Evolutionary conservation across 1,284 basidiomycete genomes (phyloP), one percentile per base, ranked within the genome.

Genomic region (Trametes polyzona): DNA sequence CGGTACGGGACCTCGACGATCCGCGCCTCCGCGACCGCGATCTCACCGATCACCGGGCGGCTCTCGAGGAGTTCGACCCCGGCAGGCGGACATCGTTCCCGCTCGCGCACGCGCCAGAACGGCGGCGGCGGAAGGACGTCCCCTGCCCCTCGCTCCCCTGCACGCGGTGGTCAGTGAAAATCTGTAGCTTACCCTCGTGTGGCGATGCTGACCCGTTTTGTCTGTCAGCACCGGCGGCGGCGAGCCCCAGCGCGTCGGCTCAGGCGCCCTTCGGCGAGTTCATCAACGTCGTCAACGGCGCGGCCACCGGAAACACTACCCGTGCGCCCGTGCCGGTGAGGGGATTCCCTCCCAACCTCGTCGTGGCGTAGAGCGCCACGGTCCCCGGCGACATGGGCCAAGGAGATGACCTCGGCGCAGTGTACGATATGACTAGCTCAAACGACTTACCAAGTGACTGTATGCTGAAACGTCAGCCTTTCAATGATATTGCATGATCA

Each of bases 1-100:
- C 65, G 65, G 11, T 35, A 11, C n/a, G 44, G 44, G 19, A 27
- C 24, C 16, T 26, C 41, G 9, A 14, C 41, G 14, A 42, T 42
- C 10, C 58, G 44, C 42, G 44, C 17, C 16, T n/a, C 24, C 35
- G 17, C 43, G 0, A 17, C 29, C 3, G 27, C 43, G 14, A 12
- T 29, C 1, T 36, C 32, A 4, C 26, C 21, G 6, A n/a, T 19
- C 12, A 33, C 33, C 2, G 26, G 12, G 16, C 26, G 36, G n/a
- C 27, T 36, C 2, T 26, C 27, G 5, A 29, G 44, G 9, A 23
- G 35, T 11, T 17, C 24, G 26, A 19, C 47, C 17, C 47, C 47
- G 37, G 14, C 12, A 26, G 41, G 7, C 41, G 41, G 6, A 24
- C 21, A 14, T 24, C 41, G 41, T 42, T 26, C 41, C 41, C 41